A percentile compares a stretch with the other conserved stretches of the same genome.
phyloP scores from a whole-genome alignment of 1,139 yeast genomes.

The Magnusiomyces clavatus region DNA sequence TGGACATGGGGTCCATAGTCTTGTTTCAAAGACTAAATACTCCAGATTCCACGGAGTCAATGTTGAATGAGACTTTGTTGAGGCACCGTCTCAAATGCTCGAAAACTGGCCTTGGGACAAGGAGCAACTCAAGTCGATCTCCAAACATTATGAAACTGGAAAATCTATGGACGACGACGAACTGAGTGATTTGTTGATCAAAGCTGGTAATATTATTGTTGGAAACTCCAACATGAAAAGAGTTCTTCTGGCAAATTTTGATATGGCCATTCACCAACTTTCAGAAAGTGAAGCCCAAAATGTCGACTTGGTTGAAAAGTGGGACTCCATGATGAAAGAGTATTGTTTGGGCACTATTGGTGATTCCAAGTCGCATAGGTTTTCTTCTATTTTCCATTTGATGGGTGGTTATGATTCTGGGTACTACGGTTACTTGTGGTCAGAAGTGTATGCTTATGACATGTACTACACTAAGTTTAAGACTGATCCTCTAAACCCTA shows the following conservation, averaged over 20 bases:
- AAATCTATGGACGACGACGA: conserved; percentile 52
- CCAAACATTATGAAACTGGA: conserved; percentile 55
- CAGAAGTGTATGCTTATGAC: conserved; percentile 79
- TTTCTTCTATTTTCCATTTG: conserved; percentile 72
- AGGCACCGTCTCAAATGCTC: conserved; percentile 83
- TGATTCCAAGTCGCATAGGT: conserved; percentile 51
- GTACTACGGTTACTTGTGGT: conserved; percentile 80
- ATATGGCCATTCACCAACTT: conserved; percentile 59
- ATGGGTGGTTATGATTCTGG: conserved; percentile 84
- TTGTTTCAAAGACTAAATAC: conserved; percentile 57
- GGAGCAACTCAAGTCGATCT: conserved; percentile 48
- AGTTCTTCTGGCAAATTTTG: conserved; percentile 69
- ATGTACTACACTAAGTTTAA: conserved; percentile 69
- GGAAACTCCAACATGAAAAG: conserved; percentile 67
- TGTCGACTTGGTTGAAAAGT: conserved; percentile 44
- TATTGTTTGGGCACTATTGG: conserved; percentile 49
- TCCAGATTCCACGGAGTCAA: conserved; percentile 68
- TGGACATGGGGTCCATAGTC: conserved; percentile 82
- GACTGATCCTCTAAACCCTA: conserved; percentile 55
- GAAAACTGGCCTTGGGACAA: conserved; percentile 86
- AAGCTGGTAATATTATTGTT: conserved; percentile 67
- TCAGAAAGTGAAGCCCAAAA: conserved; percentile 31
- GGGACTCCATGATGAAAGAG: conserved; percentile 61
- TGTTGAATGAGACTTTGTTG: conserved; percentile 80
- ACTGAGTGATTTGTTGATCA: conserved; percentile 51